Evolutionary conservation across 2,329 filamentous ascomycete genomes (phyloP), one percentile per base, ranked within the genome.

Genomic region (Cryoendolithus antarcticus): DNA sequence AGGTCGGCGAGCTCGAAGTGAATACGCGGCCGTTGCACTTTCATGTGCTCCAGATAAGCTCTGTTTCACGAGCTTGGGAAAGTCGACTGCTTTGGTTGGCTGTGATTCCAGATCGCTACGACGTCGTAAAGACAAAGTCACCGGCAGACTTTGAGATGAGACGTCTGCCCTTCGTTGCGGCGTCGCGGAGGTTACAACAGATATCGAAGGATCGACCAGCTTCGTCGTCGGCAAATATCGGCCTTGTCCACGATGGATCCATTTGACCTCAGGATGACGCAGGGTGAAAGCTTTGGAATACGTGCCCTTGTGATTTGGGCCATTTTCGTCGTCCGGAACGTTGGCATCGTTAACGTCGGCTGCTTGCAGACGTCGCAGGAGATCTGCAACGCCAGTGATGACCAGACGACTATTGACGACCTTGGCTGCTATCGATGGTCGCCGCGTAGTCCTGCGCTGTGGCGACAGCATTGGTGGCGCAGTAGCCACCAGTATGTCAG

Each of bases 211-310:
- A 2, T 27, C 7, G 24, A 27, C 5, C 24, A 27, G 24, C 7
- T 27, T 27, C 7, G 24, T 27, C 9, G 24, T 33, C 35, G 54
- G 55, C 15, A 55, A 38, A 37, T 56, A 58, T 34, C 55, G 51
- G 13, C 55, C 55, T 47, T 56, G 52, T 28, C 55, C 55, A 31
- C 55, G 53, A 45, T 58, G 55, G 24, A 57, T 46, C 51, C 52
- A 58, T 30, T 49, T 44, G 35, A 53, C 49, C 34, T 55, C 48
- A 6, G 55, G 55, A 43, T 57, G 53, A 15, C 47, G 43, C 10
- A 50, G 42, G 13, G 45, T 52, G 43, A 56, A 51, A 21, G 49
- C 45, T 35, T 50, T 52, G 24, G 52, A 54, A 39, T 54, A 58
- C 13, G 55, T 58, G 28, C 54, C 54, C 12, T 49, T 48, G 28